Percentiles rank a stretch among this genome's conserved stretches.
These are phyloP conservation scores for Jatropha podagrica DNA, from an alignment of 441 rosid species.

Conservation along the genomic window DNA sequence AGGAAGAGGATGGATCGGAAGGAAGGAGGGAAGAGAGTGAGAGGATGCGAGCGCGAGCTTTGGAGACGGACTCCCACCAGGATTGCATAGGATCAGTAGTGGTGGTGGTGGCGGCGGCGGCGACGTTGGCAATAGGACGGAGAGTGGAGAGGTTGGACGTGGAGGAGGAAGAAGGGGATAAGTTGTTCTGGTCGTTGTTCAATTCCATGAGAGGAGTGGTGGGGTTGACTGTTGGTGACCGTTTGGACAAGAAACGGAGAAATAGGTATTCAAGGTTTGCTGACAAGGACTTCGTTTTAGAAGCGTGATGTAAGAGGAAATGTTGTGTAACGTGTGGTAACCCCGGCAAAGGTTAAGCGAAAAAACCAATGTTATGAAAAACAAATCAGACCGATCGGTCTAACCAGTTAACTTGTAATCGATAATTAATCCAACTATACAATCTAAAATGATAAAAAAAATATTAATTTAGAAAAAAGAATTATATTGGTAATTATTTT, in stretches of 20 bases:
- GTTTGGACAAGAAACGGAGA: background rate
- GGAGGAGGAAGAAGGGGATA: constrained; percentile 40
- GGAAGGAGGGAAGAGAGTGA: constrained; percentile 64
- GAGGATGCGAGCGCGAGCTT: constrained; percentile 75
- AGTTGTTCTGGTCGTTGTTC: background rate
- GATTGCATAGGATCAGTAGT: constrained; percentile 81
- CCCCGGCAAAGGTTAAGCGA: no score
- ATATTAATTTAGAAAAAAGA: no score
- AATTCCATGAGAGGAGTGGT: background rate
- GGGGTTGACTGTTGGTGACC: background rate
- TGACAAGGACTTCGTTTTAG: no score
- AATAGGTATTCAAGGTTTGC: background rate
- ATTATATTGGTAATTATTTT: no score
- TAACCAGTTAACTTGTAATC: no score
- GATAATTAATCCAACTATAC: no score
- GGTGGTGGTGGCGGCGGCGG: constrained; percentile 24
- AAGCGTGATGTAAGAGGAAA: no score
- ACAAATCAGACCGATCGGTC: no score
- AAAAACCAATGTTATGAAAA: no score
- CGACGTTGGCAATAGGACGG: constrained; percentile 19
- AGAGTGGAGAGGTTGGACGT: constrained; percentile 25
- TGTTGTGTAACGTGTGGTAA: no score
- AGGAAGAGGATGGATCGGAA: constrained; percentile 27
- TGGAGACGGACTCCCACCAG: constrained; percentile 95
- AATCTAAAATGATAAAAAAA: no score